These are phyloP conservation scores for Choiromyces venosus DNA, from an alignment of 495 filamentous ascomycete genomes.

Conservation along the genomic window DNA sequence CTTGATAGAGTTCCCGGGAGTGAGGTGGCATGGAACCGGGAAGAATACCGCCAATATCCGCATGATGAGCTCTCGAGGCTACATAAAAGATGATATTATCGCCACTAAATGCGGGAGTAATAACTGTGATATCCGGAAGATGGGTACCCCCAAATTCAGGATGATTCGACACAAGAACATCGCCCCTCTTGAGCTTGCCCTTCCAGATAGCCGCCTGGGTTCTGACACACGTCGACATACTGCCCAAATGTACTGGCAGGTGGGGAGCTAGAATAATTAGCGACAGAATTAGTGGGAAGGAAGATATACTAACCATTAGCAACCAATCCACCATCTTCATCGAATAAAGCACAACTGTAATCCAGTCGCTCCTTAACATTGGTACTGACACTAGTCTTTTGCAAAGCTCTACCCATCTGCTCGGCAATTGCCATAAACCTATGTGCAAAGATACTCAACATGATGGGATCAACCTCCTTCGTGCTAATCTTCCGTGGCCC, in stretches of 20 bases:
- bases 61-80: conserved; percentile 89
- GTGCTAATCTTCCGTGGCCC: conserved; percentile 44
- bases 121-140: conserved; percentile 76
- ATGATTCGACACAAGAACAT: conserved; percentile 94
- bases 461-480: conserved; percentile 72
- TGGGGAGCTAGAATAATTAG: conserved; percentile 59
- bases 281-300: neutral
- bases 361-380: conserved; percentile 98
- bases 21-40: conserved; percentile 96
- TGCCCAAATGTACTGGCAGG: conserved; percentile 84
- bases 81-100: conserved; percentile 94
- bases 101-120: conserved; percentile 86
- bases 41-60: conserved; percentile 93
- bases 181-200: conserved; percentile 79
- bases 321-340: conserved; percentile 80
- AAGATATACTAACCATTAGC: conserved; percentile 60
- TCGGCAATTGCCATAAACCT: conserved; percentile 99
- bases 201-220: conserved; percentile 92
- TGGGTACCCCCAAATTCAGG: conserved; percentile 87
- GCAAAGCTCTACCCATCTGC: conserved; percentile 91
- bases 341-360: conserved; percentile 94
- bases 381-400: conserved; percentile 95
- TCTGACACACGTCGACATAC: conserved; percentile 91
- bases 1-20: conserved; percentile 86
- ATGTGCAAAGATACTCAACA: conserved; percentile 92